Base-by-base conservation (phyloP, 2,329 filamentous ascomycete species). In the Ophiostoma novo-ulmi region DNA sequence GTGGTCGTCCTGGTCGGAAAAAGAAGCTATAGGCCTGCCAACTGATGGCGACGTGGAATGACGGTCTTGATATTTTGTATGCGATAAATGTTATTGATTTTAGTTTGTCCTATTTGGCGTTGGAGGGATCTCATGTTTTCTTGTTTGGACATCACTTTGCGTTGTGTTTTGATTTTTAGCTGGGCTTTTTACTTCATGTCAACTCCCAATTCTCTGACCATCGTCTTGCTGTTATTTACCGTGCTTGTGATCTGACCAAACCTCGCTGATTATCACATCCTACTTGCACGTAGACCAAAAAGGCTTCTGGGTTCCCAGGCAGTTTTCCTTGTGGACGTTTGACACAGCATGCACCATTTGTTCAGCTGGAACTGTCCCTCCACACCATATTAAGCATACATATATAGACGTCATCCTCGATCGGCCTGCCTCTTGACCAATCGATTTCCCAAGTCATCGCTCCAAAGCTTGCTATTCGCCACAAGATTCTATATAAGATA, bases 1-100 rank as follows among this genome's bases (percentile, higher is more conserved):
- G 74, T 7, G 74, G 74, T 36, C 74, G 78, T 76, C 58, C 74
- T 79, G 70, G 81, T 80, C 52, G 82, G 36, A 85, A 83, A 77
- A 87, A 84, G 81, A 87, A 85, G 79, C 78, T 72, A 0, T 74
- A 75, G 5, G 75, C 73, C 61, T 72, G 75, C 77, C 61, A 10
- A 26, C n/a, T 11, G 22, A 17, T 13, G 20, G 20, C 48, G 48
- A 3, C 7, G n/a, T 22, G 52, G 52, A 61, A 39, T 44, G 5
- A 17, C 5, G 44, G 20, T 44, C 41, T 20, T n/a, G 44, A 7
- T 48, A 6, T 48, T 48, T 31, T 31, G 31, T 31, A 48, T 48
- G 44, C n/a, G 44, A 48, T n/a, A 48, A 20, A 20, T 48, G 44
- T 48, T 48, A 17, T 48, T 13, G 7, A 20, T 48, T 20, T 13